phyloP scores from a whole-genome alignment of 352 stramenopile genomes.

The Globisporangium splendens region DNA sequence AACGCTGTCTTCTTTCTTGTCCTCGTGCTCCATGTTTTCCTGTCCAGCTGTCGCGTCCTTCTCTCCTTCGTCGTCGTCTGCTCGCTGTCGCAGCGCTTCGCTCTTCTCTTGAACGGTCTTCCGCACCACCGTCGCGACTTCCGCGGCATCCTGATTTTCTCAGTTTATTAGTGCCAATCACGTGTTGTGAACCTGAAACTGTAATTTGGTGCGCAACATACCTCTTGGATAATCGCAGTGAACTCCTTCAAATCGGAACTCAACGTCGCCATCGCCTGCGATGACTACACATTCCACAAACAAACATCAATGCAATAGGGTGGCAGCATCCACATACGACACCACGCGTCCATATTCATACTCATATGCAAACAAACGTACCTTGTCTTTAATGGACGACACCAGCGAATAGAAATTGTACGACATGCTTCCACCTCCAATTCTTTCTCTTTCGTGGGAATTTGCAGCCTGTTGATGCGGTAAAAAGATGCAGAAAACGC shows the following conservation, averaged over 20 bases:
- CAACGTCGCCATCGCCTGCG: constrained; percentile 68
- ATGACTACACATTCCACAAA: constrained; percentile 30
- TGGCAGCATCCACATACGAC: neutral
- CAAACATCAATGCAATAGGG: neutral
- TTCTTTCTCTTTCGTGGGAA: neutral
- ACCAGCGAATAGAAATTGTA: constrained; percentile 45
- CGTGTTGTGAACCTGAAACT: neutral
- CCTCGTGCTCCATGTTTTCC: constrained; percentile 12
- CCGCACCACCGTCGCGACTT: constrained; percentile 50
- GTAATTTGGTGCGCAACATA: neutral
- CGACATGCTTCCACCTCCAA: constrained; percentile 22
- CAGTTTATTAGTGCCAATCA: neutral
- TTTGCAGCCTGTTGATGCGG: too few relatives aligned
- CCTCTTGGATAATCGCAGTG: constrained; percentile 59
- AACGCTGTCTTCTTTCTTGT: constrained; percentile 6
- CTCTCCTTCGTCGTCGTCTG: constrained; percentile 18
- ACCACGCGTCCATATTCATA: too few relatives aligned
- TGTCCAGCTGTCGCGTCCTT: constrained; percentile 3
- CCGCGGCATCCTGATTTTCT: constrained; percentile 38
- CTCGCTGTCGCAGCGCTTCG: constrained; percentile 31
- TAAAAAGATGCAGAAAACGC: too few relatives aligned
- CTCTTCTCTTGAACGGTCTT: constrained; percentile 54
- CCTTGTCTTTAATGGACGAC: constrained; percentile 35
- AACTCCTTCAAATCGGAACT: constrained; percentile 75
- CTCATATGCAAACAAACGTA: constrained; percentile 1